Evolutionary conservation across 106 monocot species (phyloP), one percentile per base, ranked within the genome.

Genomic region (Platanthera zijinensis): DNA sequence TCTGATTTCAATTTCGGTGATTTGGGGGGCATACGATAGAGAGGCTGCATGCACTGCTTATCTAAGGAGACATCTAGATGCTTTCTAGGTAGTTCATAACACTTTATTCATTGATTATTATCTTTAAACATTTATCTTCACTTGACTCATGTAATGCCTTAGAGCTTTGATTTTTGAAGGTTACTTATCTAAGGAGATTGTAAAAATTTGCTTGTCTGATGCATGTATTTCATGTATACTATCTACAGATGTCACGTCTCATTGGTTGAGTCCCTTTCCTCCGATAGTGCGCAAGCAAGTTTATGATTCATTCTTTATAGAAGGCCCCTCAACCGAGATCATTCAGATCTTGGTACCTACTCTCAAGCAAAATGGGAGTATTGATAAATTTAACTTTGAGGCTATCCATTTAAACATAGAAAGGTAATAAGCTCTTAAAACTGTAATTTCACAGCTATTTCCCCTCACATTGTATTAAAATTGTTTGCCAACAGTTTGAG

Each of bases 291-390:
- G 81, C 74, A 82, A 70, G 52, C 84, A 85, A 75, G 78, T 97
- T 48, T 97, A 91, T 84, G 93, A 97, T 89, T 85, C 87, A 21
- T 97, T 93, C 84, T 97, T 97, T 77, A 10, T 84, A 32, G 64
- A 77, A 76, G 96, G 91, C 69, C 87, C 93, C 50, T 52, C 86
- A 78, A 63, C 67, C 83, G 96, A 93, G 77, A 84, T 81, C 48
- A 61, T 97, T 57, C 89, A 93, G 75, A 82, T 78, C 12, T 72
- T 97, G 57, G 82, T 97, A 51, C 87, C 89, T 77, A 74, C 77
- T 80, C 57, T 91, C 62, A 75, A 48, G 50, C 81, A 77, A 32
- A 84, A 78, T 82, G 86, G 73, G 75, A 76, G 51, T 5, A 57
- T 17, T 82, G 75, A 87, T 71, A 84, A 86, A 51, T 54, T 50